Percentiles rank a stretch among this genome's conserved stretches.
Evolutionary conservation across 202 grass and related monocot genomes (phyloP).

Genomic region (Schoenoplectus tabernaemontani): DNA sequence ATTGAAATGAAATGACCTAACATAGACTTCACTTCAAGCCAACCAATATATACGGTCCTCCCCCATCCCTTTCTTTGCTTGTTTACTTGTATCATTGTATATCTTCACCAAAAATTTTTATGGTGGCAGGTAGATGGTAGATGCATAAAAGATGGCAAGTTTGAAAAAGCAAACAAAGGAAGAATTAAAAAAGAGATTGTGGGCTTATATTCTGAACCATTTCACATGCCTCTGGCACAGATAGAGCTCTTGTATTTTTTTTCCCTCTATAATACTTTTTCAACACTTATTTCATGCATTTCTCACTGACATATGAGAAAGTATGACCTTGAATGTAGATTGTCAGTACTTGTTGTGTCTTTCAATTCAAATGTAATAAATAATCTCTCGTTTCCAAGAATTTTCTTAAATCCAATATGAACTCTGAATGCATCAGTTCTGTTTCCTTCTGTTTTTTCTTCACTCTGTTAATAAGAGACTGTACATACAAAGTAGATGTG

Average conservation of each 20-base stretch:
- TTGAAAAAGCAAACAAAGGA: constrained; percentile 15
- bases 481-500: neutral
- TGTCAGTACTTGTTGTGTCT: neutral
- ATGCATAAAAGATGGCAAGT: neutral
- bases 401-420: neutral
- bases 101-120: constrained; percentile 11
- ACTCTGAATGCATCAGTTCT: neutral
- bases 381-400: neutral
- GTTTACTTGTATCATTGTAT: neutral
- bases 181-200: neutral
- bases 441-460: neutral
- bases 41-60: neutral
- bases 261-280: neutral
- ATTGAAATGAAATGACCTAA: constrained; percentile 65
- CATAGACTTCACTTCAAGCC: constrained; percentile 29
- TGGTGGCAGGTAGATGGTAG: neutral
- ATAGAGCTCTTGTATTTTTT: neutral
- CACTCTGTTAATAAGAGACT: neutral
- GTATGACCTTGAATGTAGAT: neutral
- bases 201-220: neutral
- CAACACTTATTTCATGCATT: neutral
- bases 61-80: constrained; percentile 3
- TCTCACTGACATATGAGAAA: neutral
- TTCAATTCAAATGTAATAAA: neutral
- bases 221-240: constrained; percentile 9